These are phyloP conservation scores for Xylaria telfairii DNA, from an alignment of 495 filamentous ascomycete species.

Conservation along the genomic window DNA sequence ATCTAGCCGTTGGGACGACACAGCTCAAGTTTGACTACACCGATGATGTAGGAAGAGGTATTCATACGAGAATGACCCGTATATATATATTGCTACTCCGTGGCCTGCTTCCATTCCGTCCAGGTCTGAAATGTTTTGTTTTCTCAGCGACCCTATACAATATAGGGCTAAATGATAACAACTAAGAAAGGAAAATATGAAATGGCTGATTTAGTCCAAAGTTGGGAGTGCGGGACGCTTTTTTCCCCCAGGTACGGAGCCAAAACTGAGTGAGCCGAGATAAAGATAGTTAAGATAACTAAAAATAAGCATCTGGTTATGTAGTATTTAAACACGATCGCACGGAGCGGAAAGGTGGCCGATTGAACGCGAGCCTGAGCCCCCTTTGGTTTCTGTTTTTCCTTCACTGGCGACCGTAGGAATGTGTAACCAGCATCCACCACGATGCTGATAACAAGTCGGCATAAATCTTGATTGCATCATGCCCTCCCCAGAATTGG, in stretches of 20 bases:
- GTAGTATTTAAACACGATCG: not conserved
- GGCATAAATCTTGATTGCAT: not conserved
- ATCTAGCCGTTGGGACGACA: not conserved
- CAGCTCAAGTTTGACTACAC: not conserved
- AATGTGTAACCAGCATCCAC: not conserved
- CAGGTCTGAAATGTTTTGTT: not conserved
- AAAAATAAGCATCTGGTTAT: not conserved
- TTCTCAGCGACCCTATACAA: not conserved
- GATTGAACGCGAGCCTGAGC: not conserved
- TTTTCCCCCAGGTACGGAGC: not conserved
- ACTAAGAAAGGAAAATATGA: not conserved
- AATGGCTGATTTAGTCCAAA: not conserved
- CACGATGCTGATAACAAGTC: conserved; percentile 15
- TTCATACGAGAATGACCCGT: not conserved
- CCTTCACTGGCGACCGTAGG: not conserved
- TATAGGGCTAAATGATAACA: not conserved
- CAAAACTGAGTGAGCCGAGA: not conserved
- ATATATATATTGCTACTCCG: not conserved
- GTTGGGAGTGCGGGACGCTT: not conserved
- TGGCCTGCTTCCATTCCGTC: not conserved
- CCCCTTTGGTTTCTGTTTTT: not conserved
- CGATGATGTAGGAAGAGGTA: not conserved
- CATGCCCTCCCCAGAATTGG: not conserved
- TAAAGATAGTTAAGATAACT: not conserved
- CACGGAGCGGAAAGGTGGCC: not conserved